Evolutionary conservation across 495 filamentous ascomycete genomes (phyloP), one percentile per base, ranked within the genome.

Genomic region (Ramalina peruviana): DNA sequence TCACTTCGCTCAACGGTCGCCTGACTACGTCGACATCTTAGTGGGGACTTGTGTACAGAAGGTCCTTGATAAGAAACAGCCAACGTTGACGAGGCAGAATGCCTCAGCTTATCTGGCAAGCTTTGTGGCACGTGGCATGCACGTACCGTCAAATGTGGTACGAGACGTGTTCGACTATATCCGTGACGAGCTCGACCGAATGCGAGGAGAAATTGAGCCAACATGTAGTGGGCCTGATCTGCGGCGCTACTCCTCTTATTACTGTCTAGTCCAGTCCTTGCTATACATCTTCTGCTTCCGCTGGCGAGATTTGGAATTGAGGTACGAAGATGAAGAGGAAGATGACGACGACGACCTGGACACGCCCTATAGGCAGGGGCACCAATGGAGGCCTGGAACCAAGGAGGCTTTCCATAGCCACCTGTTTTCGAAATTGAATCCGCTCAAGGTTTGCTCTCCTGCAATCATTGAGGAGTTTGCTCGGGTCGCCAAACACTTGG

Each of bases 261-360:
- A 99, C 66, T 80, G 82, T 6, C 79, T 86, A 40, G 78, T 81
- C n/a, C 90, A 97, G 63, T 89, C 90, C 5, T 60, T 88, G 4
- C 71, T 88, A 30, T 94, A 96, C 68, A 94, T 97, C 45, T 99
- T 96, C 72, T 99, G 92, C 71, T 99, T 96, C 72, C 82, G 93
- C 37, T 97, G 90, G 90, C 80, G 84, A 36, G 90, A 96, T 51
- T 69, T 99, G 42, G 82, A 86, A 37, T 73, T 70, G 16, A 75
- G 76, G 4, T 66, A 70, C 10, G 70, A 75, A 16, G 68, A 72
- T 30, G 67, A 73, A 40, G 74, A 58, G 12, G 59, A 75, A 39
- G 65, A 72, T 20, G 72, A 76, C 19, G 65, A 72, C 19, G 73
- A 76, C 20, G 66, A 73, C 12, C 57, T 71, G 1, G 79, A 83